Base-by-base conservation (phyloP, 257 asterid genomes). In the Mitragyna speciosa region DNA sequence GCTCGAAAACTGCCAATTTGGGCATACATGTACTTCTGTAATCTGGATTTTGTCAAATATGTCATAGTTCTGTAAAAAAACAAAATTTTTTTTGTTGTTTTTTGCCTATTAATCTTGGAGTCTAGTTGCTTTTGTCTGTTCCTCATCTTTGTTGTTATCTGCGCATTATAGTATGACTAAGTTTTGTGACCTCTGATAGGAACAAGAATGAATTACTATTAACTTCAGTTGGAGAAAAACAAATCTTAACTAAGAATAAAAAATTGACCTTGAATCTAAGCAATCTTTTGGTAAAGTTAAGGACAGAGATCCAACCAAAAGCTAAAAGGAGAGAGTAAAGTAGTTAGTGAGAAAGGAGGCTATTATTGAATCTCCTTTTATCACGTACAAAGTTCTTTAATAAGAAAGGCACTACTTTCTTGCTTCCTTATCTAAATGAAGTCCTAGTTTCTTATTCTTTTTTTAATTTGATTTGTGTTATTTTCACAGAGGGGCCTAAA, bases 71-170 rank as follows among this genome's bases (percentile, higher is more conserved):
- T 64, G 79, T 59, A 83, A 76, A 74, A 33, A 59, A 81, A 84
- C 80, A 79, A 83, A 82, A 24, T 3, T 6, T 2, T 61, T 43
- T 75, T 80, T 88, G 82, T 85, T 87, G 77, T 86, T 83, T 85
- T 71, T 65, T 82, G 87, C 77, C 85, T 80, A 70, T 77, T 81
- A 49, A 71, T 82, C 78, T 84, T 86, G 87, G 83, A 86, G 77
- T 82, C 54, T 85, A 80, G 84, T 81, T 76, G 63, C 73, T 87
- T 88, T 87, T 91, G 92, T 90, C 89, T 85, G 85, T 81, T 90
- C 76, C 86, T 88, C 82, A 63, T 80, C 79, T 85, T 85, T 91
- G 90, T 89, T 89, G 87, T 81, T 82, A 71, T 82, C 83, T 89
- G 87, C 85, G 66, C 81, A 71, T 85, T 36, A 39, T 76, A 31